Evolutionary conservation across 2,329 filamentous ascomycete genomes (phyloP), one percentile per base, ranked within the genome.

Genomic region (Fusarium chuoi): DNA sequence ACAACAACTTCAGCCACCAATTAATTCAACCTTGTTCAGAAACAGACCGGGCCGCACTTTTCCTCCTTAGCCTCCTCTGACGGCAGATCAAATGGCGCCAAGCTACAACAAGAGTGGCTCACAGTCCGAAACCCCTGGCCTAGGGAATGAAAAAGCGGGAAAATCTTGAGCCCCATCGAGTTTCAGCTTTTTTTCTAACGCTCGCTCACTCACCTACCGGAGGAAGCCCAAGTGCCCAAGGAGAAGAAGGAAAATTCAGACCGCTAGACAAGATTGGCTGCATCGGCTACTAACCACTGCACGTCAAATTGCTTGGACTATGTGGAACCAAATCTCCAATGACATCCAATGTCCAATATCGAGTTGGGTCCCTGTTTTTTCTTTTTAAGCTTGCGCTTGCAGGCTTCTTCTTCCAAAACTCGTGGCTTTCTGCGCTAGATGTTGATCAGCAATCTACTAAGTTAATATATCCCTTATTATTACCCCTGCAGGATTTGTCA

Each of bases 301-400:
- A 72, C 62, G 69, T 76, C 76, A 78, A 76, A 78, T 77, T 78
- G 62, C 58, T 58, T 46, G 56, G 60, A 36, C 56, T 68, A 71
- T 44, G 68, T 68, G 55, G 45, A 57, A 63, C 39, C 49, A 62
- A 62, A 44, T 24, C 18, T 49, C 55, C 41, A 49, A 58, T 58
- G 41, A n/a, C 30, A 48, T 57, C n/a, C 39, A 58, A 26, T 33
- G 36, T 57, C n/a, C 39, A 58, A 26, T 33, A 52, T 59, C 33
- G 35, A 65, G 61, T 46, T 42, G 54, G 55, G 41, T 55, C 71
- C 36, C 64, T 71, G n/a, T n/a, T n/a, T 75, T 77, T 75, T 77
- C 76, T 73, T 77, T 76, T 77, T 77, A 70, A 74, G 68, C 67
- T 57, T 62, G 45, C 33, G 20, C 52, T 52, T 68, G 44, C 28